Conservation (phyloP, 176 grass and related monocot species). For the Oropetium thomaeum region DNA sequence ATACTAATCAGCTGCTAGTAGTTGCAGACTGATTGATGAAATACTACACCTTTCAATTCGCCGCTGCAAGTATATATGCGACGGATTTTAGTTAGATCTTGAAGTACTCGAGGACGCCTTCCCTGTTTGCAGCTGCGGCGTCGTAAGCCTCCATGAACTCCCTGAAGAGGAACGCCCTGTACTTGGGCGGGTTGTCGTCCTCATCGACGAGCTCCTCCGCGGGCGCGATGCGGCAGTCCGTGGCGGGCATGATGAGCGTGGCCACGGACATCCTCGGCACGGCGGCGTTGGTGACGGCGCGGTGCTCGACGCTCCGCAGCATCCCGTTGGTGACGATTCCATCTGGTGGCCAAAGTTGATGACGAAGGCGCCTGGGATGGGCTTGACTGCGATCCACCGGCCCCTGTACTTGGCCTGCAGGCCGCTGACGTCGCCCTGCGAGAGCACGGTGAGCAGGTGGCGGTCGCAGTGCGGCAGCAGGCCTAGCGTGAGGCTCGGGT, state of each 20-base stretch:
- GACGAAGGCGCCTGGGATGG: constrained; percentile 34
- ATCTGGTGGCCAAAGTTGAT: constrained; percentile 52
- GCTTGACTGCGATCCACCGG: constrained; percentile 27
- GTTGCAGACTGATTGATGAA: too few species aligned
- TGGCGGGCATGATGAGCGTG: constrained; percentile 37
- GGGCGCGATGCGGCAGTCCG: constrained; percentile 23
- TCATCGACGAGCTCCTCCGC: constrained; percentile 19
- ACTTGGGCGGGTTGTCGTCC: constrained; percentile 30
- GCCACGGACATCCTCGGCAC: constrained; percentile 30
- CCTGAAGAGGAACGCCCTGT: constrained; percentile 25
- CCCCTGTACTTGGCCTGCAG: constrained; percentile 39
- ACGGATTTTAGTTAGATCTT: too few species aligned
- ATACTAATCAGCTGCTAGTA: too few species aligned
- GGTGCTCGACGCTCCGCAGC: constrained; percentile 51
- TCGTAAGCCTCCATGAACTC: constrained; percentile 31
- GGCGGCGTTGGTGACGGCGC: constrained; percentile 26
- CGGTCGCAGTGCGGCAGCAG: constrained; percentile 27
- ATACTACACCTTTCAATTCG: too few species aligned
- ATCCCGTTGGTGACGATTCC: constrained; percentile 52
- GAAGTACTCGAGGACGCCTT: constrained; percentile 35
- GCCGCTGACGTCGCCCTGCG: constrained; percentile 38
- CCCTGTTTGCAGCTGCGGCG: constrained; percentile 28
- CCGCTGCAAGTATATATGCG: too few species aligned
- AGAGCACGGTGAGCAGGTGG: constrained; percentile 44
- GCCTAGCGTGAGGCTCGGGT: constrained; percentile 38